Evolutionary conservation across 179 eudicot genomes (phyloP), one percentile per base, ranked within the genome.

Genomic region (Drosera spatulata): DNA sequence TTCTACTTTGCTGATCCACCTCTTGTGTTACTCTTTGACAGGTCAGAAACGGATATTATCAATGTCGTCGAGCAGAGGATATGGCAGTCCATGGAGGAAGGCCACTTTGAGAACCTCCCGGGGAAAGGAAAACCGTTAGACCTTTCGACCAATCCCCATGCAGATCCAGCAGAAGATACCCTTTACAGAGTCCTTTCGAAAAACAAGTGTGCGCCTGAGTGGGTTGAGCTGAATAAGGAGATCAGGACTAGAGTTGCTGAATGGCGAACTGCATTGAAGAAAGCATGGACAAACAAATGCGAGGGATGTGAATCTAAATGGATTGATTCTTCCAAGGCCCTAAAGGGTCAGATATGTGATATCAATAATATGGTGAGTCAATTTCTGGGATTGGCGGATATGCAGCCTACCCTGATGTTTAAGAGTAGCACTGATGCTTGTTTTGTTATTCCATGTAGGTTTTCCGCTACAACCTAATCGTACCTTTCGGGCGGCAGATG

Each of bases 401-500:
- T 46, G 50, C 50, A 46, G 50, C 33, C 33, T 22, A 22, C 1
- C 33, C 33, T 22, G 33, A 22, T 22, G 33, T 22, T 22, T 22
- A 22, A 22, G 33, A 22, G 33, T 22, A 22, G 33, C 33, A 22
- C 33, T 22, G 33, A 22, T 46, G 40, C 11, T 39, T 22, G 53
- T 60, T 44, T 33, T 11, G 13, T 12, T 10, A 5, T 5, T 61
- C 3, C 11, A 63, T 22, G 71, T 79, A 90, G 97, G 95, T 90
- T 12, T 85, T 90, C 58, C 80, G 82, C 54, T 85, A 90, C 71
- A 90, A 90, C 69, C 80, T 90, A 50, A 84, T 90, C 56, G 97
- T 80, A 56, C 97, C 97, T 10, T 90, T 90, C 67, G 97, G 97
- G 44, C 93, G 93, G 56, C 95, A 90, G 64, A 87, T 90, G 87